These are phyloP conservation scores for barrel medic (Medicago truncatula) DNA, from an alignment of 306 rosid genomes.

Conservation along the genomic window DNA sequence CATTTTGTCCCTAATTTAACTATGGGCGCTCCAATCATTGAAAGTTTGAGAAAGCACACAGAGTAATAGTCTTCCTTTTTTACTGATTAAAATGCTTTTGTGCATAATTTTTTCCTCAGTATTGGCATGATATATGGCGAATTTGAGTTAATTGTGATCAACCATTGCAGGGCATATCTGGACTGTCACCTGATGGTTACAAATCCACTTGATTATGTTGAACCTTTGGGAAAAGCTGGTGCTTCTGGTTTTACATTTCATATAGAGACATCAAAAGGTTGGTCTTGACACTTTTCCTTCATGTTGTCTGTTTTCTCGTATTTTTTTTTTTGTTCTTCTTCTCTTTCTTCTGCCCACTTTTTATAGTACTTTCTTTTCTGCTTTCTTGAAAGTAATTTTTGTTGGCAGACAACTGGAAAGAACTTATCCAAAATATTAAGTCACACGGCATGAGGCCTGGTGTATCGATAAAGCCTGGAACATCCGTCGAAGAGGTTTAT, in stretches of 20 bases:
- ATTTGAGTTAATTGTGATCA: slow-evolving; percentile 20
- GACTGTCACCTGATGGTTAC: slow-evolving; percentile 99
- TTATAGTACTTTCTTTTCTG: slow-evolving; percentile 21
- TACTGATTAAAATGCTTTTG: slow-evolving; percentile 2
- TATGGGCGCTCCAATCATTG: slow-evolving; percentile 90
- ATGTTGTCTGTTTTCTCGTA: slow-evolving; percentile 9
- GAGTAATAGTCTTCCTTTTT: slow-evolving; percentile 54
- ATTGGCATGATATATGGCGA: slow-evolving; percentile 21
- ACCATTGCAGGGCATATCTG: slow-evolving; percentile 75
- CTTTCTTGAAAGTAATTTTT: slow-evolving; percentile 29
- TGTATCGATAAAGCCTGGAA: slow-evolving; percentile 83
- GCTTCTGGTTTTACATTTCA: slow-evolving; percentile 98
- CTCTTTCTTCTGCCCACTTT: background rate
- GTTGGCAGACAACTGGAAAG: slow-evolving; percentile 84
- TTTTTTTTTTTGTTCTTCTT: too few relatives aligned
- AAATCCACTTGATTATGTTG: slow-evolving; percentile 89
- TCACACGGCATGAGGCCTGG: slow-evolving; percentile 82
- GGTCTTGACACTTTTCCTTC: slow-evolving; percentile 26
- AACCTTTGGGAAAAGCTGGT: slow-evolving; percentile 86
- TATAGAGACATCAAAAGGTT: slow-evolving; percentile 83
- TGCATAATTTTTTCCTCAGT: background rate
- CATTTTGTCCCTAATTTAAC: slow-evolving; percentile 96
- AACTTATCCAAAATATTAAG: slow-evolving; percentile 68
- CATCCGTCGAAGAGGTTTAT: slow-evolving; percentile 82
- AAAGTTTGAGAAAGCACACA: slow-evolving; percentile 94